Percentiles rank a stretch among this genome's conserved stretches.
Evolutionary conservation across 2,329 filamentous ascomycete genomes (phyloP).

Genomic region (Clarireedia sp.): DNA sequence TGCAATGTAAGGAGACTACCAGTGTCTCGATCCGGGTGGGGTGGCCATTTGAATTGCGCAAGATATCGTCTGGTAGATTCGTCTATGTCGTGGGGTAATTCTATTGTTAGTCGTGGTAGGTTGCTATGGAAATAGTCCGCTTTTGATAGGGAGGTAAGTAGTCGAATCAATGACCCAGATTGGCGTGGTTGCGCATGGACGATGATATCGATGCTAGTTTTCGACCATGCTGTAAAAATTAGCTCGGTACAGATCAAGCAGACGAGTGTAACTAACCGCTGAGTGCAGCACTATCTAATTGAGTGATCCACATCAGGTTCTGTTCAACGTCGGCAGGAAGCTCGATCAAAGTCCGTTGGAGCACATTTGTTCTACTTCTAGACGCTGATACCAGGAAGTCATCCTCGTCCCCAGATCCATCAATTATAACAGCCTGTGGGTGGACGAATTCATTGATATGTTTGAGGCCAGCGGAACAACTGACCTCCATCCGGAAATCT

Average conservation of each 20-base stretch:
- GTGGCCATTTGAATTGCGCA: slow-evolving; percentile 60
- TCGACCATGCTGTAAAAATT: slow-evolving; percentile 60
- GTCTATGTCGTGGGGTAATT: slow-evolving; percentile 68
- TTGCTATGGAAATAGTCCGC: slow-evolving; percentile 69
- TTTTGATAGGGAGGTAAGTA: slow-evolving; percentile 65
- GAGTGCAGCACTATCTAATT: slow-evolving; percentile 66
- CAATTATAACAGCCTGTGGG: slow-evolving; percentile 61
- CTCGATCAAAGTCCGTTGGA: slow-evolving; percentile 61
- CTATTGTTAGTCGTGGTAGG: slow-evolving; percentile 71
- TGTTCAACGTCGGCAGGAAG: slow-evolving; percentile 57
- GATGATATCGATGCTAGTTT: slow-evolving; percentile 70
- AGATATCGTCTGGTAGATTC: slow-evolving; percentile 55
- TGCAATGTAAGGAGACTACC: slow-evolving; percentile 59
- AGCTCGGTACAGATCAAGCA: slow-evolving; percentile 14
- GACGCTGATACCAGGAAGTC: slow-evolving; percentile 56
- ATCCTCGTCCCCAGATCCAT: slow-evolving; percentile 61
- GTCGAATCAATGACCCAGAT: slow-evolving; percentile 65
- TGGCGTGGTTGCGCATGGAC: slow-evolving; percentile 66
- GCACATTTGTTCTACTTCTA: slow-evolving; percentile 42
- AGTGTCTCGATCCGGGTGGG: slow-evolving; percentile 32
- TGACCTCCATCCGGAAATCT: slow-evolving; percentile 58
- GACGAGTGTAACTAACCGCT: slow-evolving; percentile 39
- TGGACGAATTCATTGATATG: slow-evolving; percentile 68
- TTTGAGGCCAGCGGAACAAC: slow-evolving; percentile 57
- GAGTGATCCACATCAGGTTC: slow-evolving; percentile 67